Percentiles rank a stretch among this genome's conserved stretches.
Conservation (phyloP, 495 filamentous ascomycete species). For the Sabuloglossum arenarium region DNA sequence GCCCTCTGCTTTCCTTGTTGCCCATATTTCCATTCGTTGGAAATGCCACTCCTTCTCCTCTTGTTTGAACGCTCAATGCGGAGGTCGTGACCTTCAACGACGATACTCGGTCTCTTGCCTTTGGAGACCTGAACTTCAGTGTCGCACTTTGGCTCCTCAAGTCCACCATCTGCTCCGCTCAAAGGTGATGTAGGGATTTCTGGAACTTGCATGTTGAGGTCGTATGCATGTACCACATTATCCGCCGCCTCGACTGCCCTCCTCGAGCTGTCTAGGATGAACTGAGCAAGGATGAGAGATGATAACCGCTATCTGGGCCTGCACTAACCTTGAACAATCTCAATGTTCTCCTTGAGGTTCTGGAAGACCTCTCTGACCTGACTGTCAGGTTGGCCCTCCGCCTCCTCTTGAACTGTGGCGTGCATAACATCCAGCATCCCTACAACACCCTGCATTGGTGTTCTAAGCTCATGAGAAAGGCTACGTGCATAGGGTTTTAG, state of each 20-base stretch:
- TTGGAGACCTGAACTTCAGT: background rate
- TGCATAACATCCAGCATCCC: conserved; percentile 80
- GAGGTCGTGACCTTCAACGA: conserved; percentile 26
- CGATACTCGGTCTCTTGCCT: conserved; percentile 16
- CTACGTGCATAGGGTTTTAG: conserved; percentile 61
- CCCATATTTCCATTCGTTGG: conserved; percentile 17
- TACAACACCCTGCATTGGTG: conserved; percentile 71
- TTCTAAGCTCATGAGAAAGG: conserved; percentile 60
- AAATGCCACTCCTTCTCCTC: conserved; percentile 24
- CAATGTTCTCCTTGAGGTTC: conserved; percentile 49
- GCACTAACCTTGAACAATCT: conserved; percentile 44
- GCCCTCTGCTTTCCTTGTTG: conserved; percentile 17
- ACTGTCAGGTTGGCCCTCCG: conserved; percentile 30
- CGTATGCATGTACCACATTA: conserved; percentile 75
- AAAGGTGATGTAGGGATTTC: conserved; percentile 24
- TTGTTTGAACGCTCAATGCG: conserved; percentile 25
- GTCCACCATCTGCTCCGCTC: background rate
- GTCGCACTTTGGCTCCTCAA: conserved; percentile 1
- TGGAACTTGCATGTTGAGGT: conserved; percentile 66
- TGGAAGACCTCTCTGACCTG: conserved; percentile 34
- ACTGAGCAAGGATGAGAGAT: background rate
- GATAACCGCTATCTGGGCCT: background rate
- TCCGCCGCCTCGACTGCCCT: conserved; percentile 65
- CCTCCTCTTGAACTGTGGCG: conserved; percentile 51
- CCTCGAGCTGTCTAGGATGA: conserved; percentile 42